Evolutionary conservation across 257 asterid genomes (phyloP), one percentile per base, ranked within the genome.

Genomic region (Eustoma russellianum): DNA sequence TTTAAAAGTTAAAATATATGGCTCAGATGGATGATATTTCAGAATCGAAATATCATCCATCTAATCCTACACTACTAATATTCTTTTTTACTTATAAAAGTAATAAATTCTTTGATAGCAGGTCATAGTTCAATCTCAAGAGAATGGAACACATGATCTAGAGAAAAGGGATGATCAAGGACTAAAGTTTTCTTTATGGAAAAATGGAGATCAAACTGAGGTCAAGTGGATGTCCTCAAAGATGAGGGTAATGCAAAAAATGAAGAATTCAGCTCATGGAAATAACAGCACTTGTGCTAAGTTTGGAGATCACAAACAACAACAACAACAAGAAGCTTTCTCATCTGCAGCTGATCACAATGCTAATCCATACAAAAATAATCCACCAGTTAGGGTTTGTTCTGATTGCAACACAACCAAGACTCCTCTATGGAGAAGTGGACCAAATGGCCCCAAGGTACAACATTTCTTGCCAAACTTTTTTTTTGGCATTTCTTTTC

Each of bases 401-500:
- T 55, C 94, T 18, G 92, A 91, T 72, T 91, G 98, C 67, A 78
- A 75, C 82, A 91, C 98, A 5, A 86, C 98, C 46, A 91, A 84
- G 74, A 91, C 98, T 45, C 98, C 98, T 73, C 93, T 91, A 18
- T 91, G 98, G 98, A 82, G 98, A 74, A 84, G 98, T 74, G 98
- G 98, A 51, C 98, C 98, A 40, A 80, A 84, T 66, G 98, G 96
- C 60, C 98, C 98, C 43, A 91, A 91, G 98, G 98, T 83, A 56
- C 34, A 18, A 13, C 30, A 2, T 43, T 49, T 15, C 24, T 7
- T 2, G 40, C 43, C 16, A 33, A 33, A 35, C 14, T 24, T 6
- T 28, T 38, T 38, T 19, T 19, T 19, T 19, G 28, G 28, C 28
- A 19, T 19, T 19, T 19, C n/a, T n/a, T n/a, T n/a, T n/a, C n/a